Base-by-base conservation (phyloP, 1,284 basidiomycete genomes). In the Rhodotorula glutinis region DNA sequence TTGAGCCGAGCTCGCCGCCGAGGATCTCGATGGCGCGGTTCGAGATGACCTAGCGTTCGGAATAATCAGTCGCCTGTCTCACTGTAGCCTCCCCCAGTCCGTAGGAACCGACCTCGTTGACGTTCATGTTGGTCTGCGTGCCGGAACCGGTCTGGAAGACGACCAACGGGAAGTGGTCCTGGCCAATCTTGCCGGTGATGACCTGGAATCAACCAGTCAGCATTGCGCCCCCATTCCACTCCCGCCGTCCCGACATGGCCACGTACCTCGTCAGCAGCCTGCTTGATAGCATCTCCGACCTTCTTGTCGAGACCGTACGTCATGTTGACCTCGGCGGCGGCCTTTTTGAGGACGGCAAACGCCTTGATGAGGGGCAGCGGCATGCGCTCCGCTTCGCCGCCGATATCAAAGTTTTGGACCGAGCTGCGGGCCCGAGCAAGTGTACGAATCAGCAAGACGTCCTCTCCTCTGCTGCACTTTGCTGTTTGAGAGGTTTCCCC, bases 41-140 rank as follows among this genome's bases (percentile, higher is more conserved):
- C 40, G 92, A 94, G 79, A 99, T 96, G 77, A 98, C 95, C 89
- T 91, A 60, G 17, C 17, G 10, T n/a, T 9, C n/a, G 53, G 7
- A 25, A 57, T 11, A 49, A 58, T 53, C 49, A 40, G 30, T 17
- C 16, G n/a, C 30, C 23, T 23, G 8, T 29, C 33, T 38, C 33
- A n/a, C 27, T 9, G 25, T 2, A 23, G 14, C 23, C 9, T n/a
- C 21, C 40, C 33, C 30, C 19, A 16, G 16, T 14, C 11, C 21
- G 23, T 11, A 38, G 11, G 7, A 2, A 53, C 63, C 54, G 66
- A 87, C 90, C 86, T 99, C 96, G 80, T 99, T 99, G 70, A 87
- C 91, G 81, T 98, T 99, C 96, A 99, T 99, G 84, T 99, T 99
- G 79, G 91, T 95, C 81, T 99, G 96, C 4, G 96, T 99, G 59